These are phyloP conservation scores for Plasmopara muralis DNA, from an alignment of 352 stramenopile species.

Conservation along the genomic window DNA sequence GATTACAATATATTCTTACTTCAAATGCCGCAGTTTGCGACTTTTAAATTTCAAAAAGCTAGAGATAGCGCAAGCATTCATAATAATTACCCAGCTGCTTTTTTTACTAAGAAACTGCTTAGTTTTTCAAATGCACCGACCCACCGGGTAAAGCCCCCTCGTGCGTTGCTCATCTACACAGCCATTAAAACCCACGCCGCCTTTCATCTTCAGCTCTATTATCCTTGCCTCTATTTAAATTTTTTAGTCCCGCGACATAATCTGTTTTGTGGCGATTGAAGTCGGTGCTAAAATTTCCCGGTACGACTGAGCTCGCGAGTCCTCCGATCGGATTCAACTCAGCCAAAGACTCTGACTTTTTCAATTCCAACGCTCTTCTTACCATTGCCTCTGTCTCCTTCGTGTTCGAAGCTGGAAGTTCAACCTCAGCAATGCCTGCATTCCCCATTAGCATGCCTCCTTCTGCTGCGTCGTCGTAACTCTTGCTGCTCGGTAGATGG, in stretches of 20 bases:
- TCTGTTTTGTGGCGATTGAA: constrained; percentile 70
- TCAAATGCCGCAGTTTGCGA: constrained; percentile 22
- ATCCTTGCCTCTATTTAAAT: constrained; percentile 42
- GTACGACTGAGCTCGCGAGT: constrained; percentile 49
- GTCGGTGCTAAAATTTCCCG: constrained; percentile 69
- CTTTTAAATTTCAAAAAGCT: constrained; percentile 74
- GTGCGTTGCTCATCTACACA: constrained; percentile 62
- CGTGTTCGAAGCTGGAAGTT: constrained; percentile 48
- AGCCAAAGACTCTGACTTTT: background rate
- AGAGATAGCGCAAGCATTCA: constrained; percentile 46
- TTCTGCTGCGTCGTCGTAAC: constrained; percentile 34
- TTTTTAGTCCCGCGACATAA: constrained; percentile 66
- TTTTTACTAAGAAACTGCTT: background rate
- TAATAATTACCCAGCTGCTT: too few relatives aligned
- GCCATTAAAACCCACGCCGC: constrained; percentile 7
- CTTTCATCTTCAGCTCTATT: background rate
- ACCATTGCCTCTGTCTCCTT: constrained; percentile 51
- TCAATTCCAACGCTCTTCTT: constrained; percentile 32
- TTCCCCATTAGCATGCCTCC: constrained; percentile 71
- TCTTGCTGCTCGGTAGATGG: constrained; percentile 31
- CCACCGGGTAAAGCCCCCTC: constrained; percentile 52
- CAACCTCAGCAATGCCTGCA: constrained; percentile 74
- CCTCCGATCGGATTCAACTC: constrained; percentile 21
- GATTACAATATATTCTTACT: background rate
- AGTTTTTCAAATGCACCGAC: background rate